These are phyloP conservation scores for Poa pratensis DNA, from an alignment of 176 grass and related monocot species.

Conservation along the genomic window DNA sequence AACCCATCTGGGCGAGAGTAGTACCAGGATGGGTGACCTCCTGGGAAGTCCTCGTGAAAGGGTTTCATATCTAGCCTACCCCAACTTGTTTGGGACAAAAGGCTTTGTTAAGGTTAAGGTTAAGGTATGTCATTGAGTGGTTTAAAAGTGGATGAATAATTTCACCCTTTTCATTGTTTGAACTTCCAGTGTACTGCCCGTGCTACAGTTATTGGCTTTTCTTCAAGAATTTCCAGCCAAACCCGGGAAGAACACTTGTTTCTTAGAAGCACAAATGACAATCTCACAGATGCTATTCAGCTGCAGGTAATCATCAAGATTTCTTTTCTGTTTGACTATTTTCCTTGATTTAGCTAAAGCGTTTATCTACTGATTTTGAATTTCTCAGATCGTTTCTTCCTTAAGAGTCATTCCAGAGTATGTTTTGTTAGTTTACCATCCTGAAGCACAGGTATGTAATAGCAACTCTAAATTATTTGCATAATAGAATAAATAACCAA, in stretches of 20 bases:
- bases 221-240: slow-evolving; percentile 40
- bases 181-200: slow-evolving; percentile 78
- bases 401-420: slow-evolving; percentile 78
- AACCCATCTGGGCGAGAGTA: no score
- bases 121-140: slow-evolving; percentile 19
- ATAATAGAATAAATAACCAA: slow-evolving; percentile 22
- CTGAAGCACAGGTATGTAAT: slow-evolving; percentile 79
- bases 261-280: slow-evolving; percentile 46
- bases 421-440: slow-evolving; percentile 71
- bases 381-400: slow-evolving; percentile 80
- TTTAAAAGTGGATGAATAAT: slow-evolving; percentile 21
- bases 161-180: slow-evolving; percentile 42
- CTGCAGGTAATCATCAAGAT: slow-evolving; percentile 70
- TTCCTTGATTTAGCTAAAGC: slow-evolving; percentile 10
- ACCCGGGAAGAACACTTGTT: slow-evolving; percentile 51
- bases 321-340: slow-evolving; percentile 29
- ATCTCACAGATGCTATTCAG: slow-evolving; percentile 77
- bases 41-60: no score
- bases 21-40: no score
- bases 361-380: slow-evolving; percentile 40
- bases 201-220: slow-evolving; percentile 65
- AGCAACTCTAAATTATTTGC: slow-evolving; percentile 38
- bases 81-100: no score
- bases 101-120: no score
- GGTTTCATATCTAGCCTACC: no score